These are phyloP conservation scores for Apiospora sp. DNA, from an alignment of 2,329 filamentous ascomycete species.

Conservation along the genomic window DNA sequence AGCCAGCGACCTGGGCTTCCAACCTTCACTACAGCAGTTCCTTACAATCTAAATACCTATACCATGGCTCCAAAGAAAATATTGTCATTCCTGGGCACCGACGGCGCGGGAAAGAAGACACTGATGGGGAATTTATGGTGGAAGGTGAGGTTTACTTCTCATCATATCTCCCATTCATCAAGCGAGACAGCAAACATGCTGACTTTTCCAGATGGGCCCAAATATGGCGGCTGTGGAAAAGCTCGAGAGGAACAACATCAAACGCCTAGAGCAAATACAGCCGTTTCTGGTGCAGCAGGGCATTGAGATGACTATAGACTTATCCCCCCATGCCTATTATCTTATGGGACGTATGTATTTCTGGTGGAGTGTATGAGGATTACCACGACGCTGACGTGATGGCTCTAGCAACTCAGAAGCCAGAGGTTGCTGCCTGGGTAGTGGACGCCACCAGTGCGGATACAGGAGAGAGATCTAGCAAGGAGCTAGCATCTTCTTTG, in stretches of 20 bases:
- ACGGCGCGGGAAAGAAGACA: slow-evolving; percentile 4
- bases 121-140: neutral
- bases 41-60: neutral
- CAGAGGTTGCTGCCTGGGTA: slow-evolving; percentile 23
- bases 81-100: slow-evolving; percentile 10
- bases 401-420: slow-evolving; percentile 4
- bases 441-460: slow-evolving; percentile 23
- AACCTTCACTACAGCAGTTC: neutral
- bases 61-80: slow-evolving; percentile 9
- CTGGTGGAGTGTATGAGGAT: neutral
- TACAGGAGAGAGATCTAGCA: slow-evolving; percentile 9
- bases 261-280: neutral
- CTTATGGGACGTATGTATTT: neutral
- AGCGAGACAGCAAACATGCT: neutral
- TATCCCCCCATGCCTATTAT: slow-evolving; percentile 8
- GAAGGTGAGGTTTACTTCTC: neutral
- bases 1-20: neutral
- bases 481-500: slow-evolving; percentile 24
- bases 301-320: neutral
- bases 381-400: neutral
- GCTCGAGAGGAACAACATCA: slow-evolving; percentile 17
- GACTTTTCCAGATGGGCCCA: slow-evolving; percentile 6
- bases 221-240: neutral
- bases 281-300: neutral
- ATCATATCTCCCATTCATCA: no score